Evolutionary conservation across 78 protist genomes (phyloP).

Genomic region (Polysphondylium violaceum): DNA sequence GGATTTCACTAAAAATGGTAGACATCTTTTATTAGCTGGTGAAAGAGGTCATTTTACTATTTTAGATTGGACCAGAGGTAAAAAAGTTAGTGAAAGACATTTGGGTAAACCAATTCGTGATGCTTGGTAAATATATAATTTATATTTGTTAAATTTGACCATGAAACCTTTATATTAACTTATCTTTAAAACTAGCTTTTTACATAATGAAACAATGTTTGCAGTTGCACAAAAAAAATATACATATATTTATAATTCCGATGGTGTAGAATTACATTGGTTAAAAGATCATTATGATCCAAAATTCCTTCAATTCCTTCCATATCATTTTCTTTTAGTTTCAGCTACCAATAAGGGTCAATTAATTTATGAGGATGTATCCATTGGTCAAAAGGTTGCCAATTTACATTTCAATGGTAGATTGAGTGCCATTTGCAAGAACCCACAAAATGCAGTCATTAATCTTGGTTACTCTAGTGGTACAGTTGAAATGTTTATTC

Average conservation of each 20-base stretch:
- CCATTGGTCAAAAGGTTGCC: slow-evolving; percentile 70
- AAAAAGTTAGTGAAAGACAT: slow-evolving; percentile 87
- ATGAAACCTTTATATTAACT: neutral
- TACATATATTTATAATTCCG: slow-evolving; percentile 92
- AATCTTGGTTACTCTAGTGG: slow-evolving; percentile 91
- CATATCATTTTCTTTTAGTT: slow-evolving; percentile 95
- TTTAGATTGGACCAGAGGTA: slow-evolving; percentile 88
- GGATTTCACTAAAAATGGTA: slow-evolving; percentile 90
- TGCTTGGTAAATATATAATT: slow-evolving; percentile 50
- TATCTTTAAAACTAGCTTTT: slow-evolving; percentile 42
- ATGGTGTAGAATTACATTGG: slow-evolving; percentile 96
- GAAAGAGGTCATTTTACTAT: slow-evolving; percentile 94
- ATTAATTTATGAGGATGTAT: slow-evolving; percentile 48
- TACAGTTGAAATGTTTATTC: slow-evolving; percentile 94
- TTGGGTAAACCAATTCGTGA: slow-evolving; percentile 89
- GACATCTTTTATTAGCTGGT: slow-evolving; percentile 92
- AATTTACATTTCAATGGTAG: slow-evolving; percentile 35
- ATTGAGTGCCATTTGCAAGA: slow-evolving; percentile 82
- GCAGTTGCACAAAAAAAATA: slow-evolving; percentile 97
- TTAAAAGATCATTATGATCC: slow-evolving; percentile 85
- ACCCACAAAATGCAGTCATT: slow-evolving; percentile 93
- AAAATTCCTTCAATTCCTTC: slow-evolving; percentile 87
- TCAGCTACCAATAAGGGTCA: slow-evolving; percentile 34
- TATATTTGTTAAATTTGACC: neutral
- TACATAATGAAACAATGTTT: slow-evolving; percentile 94